Conservation (phyloP, 495 filamentous ascomycete species). For the Aspergillus ostianus region DNA sequence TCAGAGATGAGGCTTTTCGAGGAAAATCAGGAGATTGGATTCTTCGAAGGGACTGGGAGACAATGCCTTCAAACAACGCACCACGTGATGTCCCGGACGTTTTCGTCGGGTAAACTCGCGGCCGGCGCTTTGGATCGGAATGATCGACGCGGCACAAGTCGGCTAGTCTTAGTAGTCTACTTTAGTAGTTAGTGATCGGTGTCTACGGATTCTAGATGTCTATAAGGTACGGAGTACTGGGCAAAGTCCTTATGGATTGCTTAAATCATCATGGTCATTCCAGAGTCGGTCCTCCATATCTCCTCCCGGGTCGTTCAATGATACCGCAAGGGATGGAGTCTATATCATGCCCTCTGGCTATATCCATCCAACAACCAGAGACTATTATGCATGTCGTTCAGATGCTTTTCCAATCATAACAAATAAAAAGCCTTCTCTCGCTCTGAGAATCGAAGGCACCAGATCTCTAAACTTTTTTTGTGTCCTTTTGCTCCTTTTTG, state of each 20-base stretch:
- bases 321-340: too few relatives aligned
- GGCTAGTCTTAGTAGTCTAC: too few relatives aligned
- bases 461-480: background rate
- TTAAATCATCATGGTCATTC: background rate
- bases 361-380: background rate
- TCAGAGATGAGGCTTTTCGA: background rate
- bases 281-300: too few relatives aligned
- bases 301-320: too few relatives aligned
- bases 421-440: background rate
- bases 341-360: too few relatives aligned
- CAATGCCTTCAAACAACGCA: background rate
- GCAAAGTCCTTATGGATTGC: too few relatives aligned
- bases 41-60: background rate
- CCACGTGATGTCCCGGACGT: slow-evolving; percentile 21
- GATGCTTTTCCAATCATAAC: background rate
- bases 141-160: background rate
- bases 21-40: background rate
- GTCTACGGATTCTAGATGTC: too few relatives aligned
- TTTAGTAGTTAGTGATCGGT: too few relatives aligned
- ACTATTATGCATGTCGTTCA: background rate
- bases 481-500: slow-evolving; percentile 9
- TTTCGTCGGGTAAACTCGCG: slow-evolving; percentile 28
- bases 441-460: background rate
- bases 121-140: slow-evolving; percentile 1
- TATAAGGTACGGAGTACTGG: too few relatives aligned